Conservation (phyloP, 2,329 filamentous ascomycete genomes). For the Penicillium sp. region DNA sequence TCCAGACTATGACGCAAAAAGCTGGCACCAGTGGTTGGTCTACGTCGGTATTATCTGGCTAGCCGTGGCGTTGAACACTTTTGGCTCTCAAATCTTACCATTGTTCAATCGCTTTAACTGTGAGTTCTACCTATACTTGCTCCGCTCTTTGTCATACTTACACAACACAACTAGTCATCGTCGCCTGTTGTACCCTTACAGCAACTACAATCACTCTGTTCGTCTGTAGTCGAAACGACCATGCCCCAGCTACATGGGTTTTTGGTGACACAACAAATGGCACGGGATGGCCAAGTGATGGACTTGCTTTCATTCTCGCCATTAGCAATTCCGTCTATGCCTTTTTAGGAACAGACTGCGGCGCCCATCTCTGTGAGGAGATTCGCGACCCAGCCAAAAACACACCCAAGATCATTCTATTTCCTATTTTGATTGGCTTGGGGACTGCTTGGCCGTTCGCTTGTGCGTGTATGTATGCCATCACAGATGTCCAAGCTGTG, state of each 20-base stretch:
- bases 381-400: conserved; percentile 6
- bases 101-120: conserved; percentile 8
- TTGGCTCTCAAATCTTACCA: conserved; percentile 3
- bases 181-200: conserved; percentile 2
- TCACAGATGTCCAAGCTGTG: conserved; percentile 7
- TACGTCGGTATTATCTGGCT: conserved; percentile 7
- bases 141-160: not conserved
- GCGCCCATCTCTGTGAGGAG: conserved; percentile 10
- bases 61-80: conserved; percentile 5
- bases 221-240: conserved; percentile 2
- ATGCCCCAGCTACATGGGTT: not conserved
- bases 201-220: conserved; percentile 8
- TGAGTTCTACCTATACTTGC: not conserved
- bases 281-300: conserved; percentile 8
- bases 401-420: conserved; percentile 7
- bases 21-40: conserved; percentile 8
- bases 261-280: conserved; percentile 5
- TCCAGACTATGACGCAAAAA: conserved; percentile 5
- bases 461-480: conserved; percentile 7
- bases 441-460: conserved; percentile 8
- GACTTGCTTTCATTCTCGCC: conserved; percentile 5
- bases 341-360: conserved; percentile 10
- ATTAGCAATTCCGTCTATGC: conserved; percentile 9
- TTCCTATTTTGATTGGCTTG: conserved; percentile 7
- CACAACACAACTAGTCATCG: not conserved